These are phyloP conservation scores for Drechslera avenae DNA, from an alignment of 2,329 filamentous ascomycete species.

Conservation along the genomic window DNA sequence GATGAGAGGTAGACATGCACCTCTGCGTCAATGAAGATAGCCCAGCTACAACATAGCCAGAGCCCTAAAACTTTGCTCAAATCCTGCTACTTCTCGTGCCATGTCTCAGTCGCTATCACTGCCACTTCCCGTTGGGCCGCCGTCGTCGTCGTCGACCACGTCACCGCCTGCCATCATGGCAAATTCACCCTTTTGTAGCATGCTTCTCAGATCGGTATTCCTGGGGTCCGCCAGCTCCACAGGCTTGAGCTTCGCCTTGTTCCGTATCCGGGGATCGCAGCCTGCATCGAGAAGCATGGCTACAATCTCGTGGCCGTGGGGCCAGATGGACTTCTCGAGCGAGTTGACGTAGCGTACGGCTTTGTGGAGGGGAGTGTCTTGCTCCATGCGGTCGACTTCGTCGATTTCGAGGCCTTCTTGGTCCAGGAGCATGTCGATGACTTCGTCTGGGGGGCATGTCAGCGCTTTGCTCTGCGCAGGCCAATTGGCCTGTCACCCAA, in stretches of 20 bases:
- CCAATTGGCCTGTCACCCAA: neutral
- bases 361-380: conserved; percentile 79
- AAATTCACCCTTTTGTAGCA: conserved; percentile 75
- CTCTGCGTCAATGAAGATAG: conserved; percentile 8
- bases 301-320: conserved; percentile 70
- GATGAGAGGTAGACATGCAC: conserved; percentile 4
- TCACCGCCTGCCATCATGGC: conserved; percentile 56
- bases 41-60: conserved; percentile 3
- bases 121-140: conserved; percentile 54
- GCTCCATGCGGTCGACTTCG: conserved; percentile 70
- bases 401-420: conserved; percentile 86
- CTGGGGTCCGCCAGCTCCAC: conserved; percentile 74
- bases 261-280: conserved; percentile 65
- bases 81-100: conserved; percentile 1
- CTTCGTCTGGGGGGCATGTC: conserved; percentile 63
- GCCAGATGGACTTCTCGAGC: conserved; percentile 66
- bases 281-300: conserved; percentile 85
- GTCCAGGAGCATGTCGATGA: conserved; percentile 81
- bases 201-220: conserved; percentile 65
- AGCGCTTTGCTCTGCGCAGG: conserved; percentile 1
- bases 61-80: conserved; percentile 1
- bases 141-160: conserved; percentile 57
- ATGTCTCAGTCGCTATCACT: conserved; percentile 51
- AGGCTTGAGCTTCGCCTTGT: conserved; percentile 75
- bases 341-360: conserved; percentile 78